Percentiles rank a stretch among this genome's conserved stretches.
phyloP scores from a whole-genome alignment of 2,329 filamentous ascomycete genomes.

The Cercospora sp. region DNA sequence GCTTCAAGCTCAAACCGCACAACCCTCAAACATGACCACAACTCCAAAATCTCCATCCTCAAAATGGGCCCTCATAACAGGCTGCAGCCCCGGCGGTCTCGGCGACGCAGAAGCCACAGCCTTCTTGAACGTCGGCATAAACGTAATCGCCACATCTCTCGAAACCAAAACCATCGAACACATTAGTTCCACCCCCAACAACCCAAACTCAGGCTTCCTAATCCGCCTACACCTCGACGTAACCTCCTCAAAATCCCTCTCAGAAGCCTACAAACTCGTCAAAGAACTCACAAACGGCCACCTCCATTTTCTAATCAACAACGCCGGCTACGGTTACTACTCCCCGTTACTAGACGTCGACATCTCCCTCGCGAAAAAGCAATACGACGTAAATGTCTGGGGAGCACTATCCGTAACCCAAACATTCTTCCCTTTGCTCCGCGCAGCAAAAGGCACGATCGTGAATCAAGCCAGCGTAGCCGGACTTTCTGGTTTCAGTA shows the following conservation, averaged over 20 bases:
- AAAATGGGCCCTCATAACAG: constrained; percentile 52
- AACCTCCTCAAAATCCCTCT: constrained; percentile 41
- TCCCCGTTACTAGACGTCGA: constrained; percentile 33
- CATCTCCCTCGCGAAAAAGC: constrained; percentile 47
- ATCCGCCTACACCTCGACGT: constrained; percentile 45
- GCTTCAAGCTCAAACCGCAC: neutral
- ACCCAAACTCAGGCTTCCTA: constrained; percentile 20
- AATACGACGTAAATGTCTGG: constrained; percentile 54
- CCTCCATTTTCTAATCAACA: constrained; percentile 53
- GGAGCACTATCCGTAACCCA: constrained; percentile 42
- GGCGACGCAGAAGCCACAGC: constrained; percentile 50
- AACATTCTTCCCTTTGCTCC: constrained; percentile 53
- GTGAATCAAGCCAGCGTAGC: constrained; percentile 44
- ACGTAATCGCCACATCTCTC: constrained; percentile 45
- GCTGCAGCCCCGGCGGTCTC: constrained; percentile 50
- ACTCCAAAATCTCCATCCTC: neutral
- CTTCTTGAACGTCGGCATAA: constrained; percentile 47
- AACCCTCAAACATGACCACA: neutral
- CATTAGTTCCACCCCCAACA: constrained; percentile 11
- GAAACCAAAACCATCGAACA: constrained; percentile 36
- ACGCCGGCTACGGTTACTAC: constrained; percentile 44
- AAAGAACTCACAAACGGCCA: constrained; percentile 34
- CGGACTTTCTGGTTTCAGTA: constrained; percentile 21
- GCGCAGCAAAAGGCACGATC: constrained; percentile 38
- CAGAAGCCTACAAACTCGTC: constrained; percentile 37